Evolutionary conservation across 2,329 filamentous ascomycete genomes (phyloP).

Genomic region (Botryosphaeria agaves): DNA sequence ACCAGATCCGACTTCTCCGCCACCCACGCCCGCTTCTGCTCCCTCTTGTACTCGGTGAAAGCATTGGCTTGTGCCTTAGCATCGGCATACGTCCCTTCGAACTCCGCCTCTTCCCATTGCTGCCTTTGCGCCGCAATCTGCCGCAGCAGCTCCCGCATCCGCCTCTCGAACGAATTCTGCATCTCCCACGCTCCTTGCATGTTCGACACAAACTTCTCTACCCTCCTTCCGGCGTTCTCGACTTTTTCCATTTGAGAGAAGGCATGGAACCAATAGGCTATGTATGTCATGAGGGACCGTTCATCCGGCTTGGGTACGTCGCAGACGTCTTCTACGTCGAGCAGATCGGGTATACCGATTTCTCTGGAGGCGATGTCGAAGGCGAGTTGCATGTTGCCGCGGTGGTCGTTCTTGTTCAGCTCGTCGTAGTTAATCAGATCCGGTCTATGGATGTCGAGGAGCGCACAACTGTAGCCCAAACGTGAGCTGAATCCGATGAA

Average conservation of each 20-base stretch:
- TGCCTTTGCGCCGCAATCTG: slow-evolving; percentile 57
- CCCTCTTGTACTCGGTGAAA: slow-evolving; percentile 81
- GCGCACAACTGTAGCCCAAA: slow-evolving; percentile 46
- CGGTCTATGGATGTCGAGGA: slow-evolving; percentile 90
- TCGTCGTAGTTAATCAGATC: slow-evolving; percentile 95
- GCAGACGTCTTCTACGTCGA: slow-evolving; percentile 96
- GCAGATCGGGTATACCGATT: slow-evolving; percentile 87
- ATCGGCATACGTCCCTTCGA: slow-evolving; percentile 82
- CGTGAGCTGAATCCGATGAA: no score
- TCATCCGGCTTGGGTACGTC: slow-evolving; percentile 94
- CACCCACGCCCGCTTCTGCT: slow-evolving; percentile 86
- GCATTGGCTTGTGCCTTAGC: slow-evolving; percentile 72
- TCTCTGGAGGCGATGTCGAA: slow-evolving; percentile 94
- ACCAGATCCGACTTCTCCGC: slow-evolving; percentile 94
- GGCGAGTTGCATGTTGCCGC: slow-evolving; percentile 92
- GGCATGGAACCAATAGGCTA: slow-evolving; percentile 99
- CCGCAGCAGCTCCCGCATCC: slow-evolving; percentile 69
- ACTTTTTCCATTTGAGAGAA: slow-evolving; percentile 99
- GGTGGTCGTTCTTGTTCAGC: slow-evolving; percentile 84
- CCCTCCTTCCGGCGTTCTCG: slow-evolving; percentile 86
- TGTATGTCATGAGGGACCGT: slow-evolving; percentile 96
- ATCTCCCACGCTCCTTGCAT: slow-evolving; percentile 99
- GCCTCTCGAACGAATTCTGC: slow-evolving; percentile 87
- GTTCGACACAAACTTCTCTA: slow-evolving; percentile 96
- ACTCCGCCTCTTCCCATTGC: slow-evolving; percentile 61